phyloP scores from a whole-genome alignment of 768 basidiomycete species.

The Rhodosporidiobolus odoratus region DNA sequence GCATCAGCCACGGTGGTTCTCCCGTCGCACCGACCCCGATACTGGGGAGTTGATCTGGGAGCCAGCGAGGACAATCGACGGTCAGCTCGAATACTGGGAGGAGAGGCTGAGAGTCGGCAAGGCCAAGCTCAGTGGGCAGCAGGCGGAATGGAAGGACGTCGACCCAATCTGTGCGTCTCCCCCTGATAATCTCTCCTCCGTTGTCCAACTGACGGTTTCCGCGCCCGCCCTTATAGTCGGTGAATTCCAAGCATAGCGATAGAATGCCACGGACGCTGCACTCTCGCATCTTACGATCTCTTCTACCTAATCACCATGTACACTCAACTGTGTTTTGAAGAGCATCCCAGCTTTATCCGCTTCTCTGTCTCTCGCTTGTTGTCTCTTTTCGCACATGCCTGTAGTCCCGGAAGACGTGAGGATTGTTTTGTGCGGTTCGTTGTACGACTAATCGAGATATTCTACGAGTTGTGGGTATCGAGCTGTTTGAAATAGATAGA shows the following conservation, averaged over 20 bases:
- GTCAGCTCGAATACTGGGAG: constrained; percentile 71
- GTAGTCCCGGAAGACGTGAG: too few species aligned
- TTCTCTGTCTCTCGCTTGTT: too few species aligned
- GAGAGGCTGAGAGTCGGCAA: constrained; percentile 65
- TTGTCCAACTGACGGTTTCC: not conserved
- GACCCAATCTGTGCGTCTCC: constrained; percentile 58
- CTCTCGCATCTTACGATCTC: not conserved
- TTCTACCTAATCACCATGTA: not conserved
- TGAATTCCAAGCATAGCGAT: constrained; percentile 16
- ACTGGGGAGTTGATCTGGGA: constrained; percentile 84
- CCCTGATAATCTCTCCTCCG: not conserved
- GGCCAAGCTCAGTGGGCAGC: constrained; percentile 44
- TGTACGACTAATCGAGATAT: too few species aligned
- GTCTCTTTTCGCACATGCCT: too few species aligned
- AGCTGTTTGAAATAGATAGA: not conserved
- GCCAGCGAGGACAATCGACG: constrained; percentile 56
- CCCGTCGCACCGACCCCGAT: constrained; percentile 72
- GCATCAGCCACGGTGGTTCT: constrained; percentile 84
- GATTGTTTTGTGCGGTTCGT: too few species aligned
- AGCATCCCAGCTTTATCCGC: too few species aligned
- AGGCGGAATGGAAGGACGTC: constrained; percentile 60
- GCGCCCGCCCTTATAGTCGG: constrained; percentile 11
- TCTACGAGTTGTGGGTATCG: too few species aligned
- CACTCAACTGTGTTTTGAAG: too few species aligned
- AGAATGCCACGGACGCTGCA: not conserved